Percentiles rank a stretch among this genome's conserved stretches.
Conservation (phyloP, 2,329 filamentous ascomycete genomes). For the Cercospora sojina region DNA sequence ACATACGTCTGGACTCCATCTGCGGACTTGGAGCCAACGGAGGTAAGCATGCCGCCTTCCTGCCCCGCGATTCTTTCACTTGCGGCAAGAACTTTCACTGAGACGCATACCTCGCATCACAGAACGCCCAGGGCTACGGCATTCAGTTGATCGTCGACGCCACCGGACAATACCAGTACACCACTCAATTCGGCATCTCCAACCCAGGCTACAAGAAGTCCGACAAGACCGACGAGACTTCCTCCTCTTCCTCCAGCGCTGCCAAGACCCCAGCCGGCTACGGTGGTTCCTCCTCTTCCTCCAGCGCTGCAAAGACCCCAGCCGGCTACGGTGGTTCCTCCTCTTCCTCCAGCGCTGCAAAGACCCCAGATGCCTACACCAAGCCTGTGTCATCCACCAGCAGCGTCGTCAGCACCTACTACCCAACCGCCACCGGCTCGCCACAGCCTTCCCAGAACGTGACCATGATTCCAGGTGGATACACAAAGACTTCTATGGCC, state of each 20-base stretch:
- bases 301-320: conserved; percentile 24
- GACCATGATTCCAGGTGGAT: not conserved
- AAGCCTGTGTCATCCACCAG: conserved; percentile 31
- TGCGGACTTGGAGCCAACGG: conserved; percentile 43
- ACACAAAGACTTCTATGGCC: not conserved
- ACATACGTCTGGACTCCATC: conserved; percentile 56
- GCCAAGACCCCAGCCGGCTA: conserved; percentile 7
- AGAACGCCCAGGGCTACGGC: conserved; percentile 56
- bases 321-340: conserved; percentile 52
- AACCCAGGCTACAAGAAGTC: conserved; percentile 40
- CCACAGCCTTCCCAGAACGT: not conserved
- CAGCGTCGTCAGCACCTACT: conserved; percentile 17
- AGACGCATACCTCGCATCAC: not conserved
- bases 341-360: conserved; percentile 31
- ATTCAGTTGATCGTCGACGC: conserved; percentile 61
- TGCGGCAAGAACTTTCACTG: not conserved
- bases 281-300: conserved; percentile 53
- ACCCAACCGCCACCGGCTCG: conserved; percentile 15
- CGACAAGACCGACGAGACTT: conserved; percentile 32
- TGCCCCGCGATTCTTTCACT: not conserved
- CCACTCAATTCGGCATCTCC: conserved; percentile 61
- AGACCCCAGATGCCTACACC: conserved; percentile 5
- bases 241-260: conserved; percentile 47
- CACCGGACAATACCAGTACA: conserved; percentile 61
- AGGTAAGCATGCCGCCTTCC: conserved; percentile 24